Conservation (phyloP, 345 rosid genomes). For the Pugionium cornutum region DNA sequence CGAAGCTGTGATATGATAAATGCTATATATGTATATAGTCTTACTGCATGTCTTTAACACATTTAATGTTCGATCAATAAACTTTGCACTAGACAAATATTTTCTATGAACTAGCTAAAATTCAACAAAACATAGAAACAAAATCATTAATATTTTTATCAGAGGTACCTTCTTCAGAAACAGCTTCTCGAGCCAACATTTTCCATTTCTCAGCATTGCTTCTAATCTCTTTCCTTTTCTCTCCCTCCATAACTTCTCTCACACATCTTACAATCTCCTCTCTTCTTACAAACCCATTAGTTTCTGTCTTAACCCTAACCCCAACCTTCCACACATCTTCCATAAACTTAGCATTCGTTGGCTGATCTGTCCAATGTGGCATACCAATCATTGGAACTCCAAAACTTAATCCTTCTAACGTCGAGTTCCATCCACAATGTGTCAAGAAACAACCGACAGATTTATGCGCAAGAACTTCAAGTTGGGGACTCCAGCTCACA, state of each 20-base stretch:
- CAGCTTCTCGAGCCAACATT: constrained; percentile 51
- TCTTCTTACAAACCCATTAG: constrained; percentile 40
- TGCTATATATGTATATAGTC: background rate
- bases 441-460: constrained; percentile 53
- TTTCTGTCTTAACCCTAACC: constrained; percentile 39
- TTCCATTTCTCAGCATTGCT: constrained; percentile 53
- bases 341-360: constrained; percentile 43
- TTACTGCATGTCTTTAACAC: background rate
- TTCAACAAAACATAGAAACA: constrained; percentile 29
- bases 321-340: constrained; percentile 55
- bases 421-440: constrained; percentile 60
- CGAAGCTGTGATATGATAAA: background rate
- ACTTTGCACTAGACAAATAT: background rate
- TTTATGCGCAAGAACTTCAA: constrained; percentile 50
- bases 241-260: constrained; percentile 58
- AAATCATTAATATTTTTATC: constrained; percentile 48
- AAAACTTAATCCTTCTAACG: constrained; percentile 31
- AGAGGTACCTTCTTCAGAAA: constrained; percentile 58
- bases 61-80: background rate
- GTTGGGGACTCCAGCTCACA: constrained; percentile 56
- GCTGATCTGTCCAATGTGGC: constrained; percentile 47
- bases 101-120: background rate
- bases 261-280: constrained; percentile 52
- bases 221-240: constrained; percentile 43
- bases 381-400: constrained; percentile 48